These are phyloP conservation scores for Barnettozyma vustinii DNA, from an alignment of 805 yeast genomes.

Conservation along the genomic window DNA sequence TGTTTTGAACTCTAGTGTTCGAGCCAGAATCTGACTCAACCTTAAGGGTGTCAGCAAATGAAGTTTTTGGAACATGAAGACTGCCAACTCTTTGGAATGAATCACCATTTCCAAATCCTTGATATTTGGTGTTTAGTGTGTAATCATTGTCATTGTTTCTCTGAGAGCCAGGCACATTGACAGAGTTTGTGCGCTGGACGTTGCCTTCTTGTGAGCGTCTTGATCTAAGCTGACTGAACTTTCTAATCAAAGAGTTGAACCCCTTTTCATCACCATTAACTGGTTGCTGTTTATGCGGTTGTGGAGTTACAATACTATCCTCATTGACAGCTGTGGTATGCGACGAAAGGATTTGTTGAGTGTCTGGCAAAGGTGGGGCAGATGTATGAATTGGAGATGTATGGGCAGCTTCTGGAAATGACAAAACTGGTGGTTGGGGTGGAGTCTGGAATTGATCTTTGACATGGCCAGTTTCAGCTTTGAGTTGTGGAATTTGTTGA, in stretches of 20 bases:
- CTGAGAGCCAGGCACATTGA: conserved; percentile 1
- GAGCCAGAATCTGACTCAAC: neutral
- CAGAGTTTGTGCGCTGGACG: conserved; percentile 8
- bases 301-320: conserved; percentile 28
- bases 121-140: conserved; percentile 3
- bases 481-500: neutral
- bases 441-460: conserved; percentile 23
- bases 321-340: conserved; percentile 34
- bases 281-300: conserved; percentile 27
- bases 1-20: conserved; percentile 2
- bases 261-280: conserved; percentile 29
- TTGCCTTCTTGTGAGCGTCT: conserved; percentile 4
- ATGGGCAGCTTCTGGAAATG: conserved; percentile 44
- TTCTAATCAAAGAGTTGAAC: conserved; percentile 25
- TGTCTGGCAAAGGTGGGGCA: conserved; percentile 35
- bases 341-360: conserved; percentile 38
- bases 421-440: conserved; percentile 36
- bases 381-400: conserved; percentile 44
- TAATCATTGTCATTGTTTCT: neutral
- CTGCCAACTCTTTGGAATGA: conserved; percentile 24
- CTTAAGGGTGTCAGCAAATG: conserved; percentile 11
- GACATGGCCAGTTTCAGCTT: neutral
- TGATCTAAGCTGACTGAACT: conserved; percentile 25
- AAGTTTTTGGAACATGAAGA: conserved; percentile 17
- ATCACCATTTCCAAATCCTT: conserved; percentile 11